phyloP scores from a whole-genome alignment of 352 stramenopile genomes.

The Globisporangium okanoganense region DNA sequence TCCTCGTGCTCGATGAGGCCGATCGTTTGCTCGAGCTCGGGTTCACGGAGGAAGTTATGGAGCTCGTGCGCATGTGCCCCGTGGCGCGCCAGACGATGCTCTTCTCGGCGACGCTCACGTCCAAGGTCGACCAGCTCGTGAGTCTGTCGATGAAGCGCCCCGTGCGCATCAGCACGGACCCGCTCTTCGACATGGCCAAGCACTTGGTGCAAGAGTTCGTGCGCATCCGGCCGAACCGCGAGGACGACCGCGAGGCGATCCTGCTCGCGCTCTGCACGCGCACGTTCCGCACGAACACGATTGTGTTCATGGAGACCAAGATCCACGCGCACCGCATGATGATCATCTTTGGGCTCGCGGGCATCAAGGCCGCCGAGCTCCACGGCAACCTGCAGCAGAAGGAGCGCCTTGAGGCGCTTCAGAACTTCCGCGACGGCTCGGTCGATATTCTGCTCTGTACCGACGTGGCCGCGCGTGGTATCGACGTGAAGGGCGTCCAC shows the following conservation, averaged over 20 bases:
- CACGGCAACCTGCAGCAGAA: conserved; percentile 98
- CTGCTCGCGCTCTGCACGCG: conserved; percentile 93
- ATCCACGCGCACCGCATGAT: conserved; percentile 94
- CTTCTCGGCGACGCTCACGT: conserved; percentile 98
- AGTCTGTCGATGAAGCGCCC: conserved; percentile 96
- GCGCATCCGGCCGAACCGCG: conserved; percentile 86
- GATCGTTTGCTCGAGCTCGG: conserved; percentile 98
- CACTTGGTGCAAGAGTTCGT: conserved; percentile 99
- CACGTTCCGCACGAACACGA: conserved; percentile 94
- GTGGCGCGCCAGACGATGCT: conserved; percentile 96
- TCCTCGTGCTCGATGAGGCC: conserved; percentile 93
- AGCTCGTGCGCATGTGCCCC: conserved; percentile 96
- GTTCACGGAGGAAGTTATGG: conserved; percentile 96
- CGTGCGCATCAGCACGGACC: conserved; percentile 93
- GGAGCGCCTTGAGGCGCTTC: conserved; percentile 94
- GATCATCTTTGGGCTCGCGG: conserved; percentile 94
- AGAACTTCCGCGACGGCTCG: conserved; percentile 94
- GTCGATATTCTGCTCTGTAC: conserved; percentile 97
- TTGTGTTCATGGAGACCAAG: conserved; percentile 99
- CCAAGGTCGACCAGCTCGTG: conserved; percentile 97
- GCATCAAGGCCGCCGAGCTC: conserved; percentile 96
- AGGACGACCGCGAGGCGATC: conserved; percentile 94
- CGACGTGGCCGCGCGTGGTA: conserved; percentile 97
- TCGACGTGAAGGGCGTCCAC: conserved; percentile 97
- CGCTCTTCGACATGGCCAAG: conserved; percentile 94